Evolutionary conservation across 352 stramenopile genomes (phyloP).

Genomic region (Pythium brassicae): DNA sequence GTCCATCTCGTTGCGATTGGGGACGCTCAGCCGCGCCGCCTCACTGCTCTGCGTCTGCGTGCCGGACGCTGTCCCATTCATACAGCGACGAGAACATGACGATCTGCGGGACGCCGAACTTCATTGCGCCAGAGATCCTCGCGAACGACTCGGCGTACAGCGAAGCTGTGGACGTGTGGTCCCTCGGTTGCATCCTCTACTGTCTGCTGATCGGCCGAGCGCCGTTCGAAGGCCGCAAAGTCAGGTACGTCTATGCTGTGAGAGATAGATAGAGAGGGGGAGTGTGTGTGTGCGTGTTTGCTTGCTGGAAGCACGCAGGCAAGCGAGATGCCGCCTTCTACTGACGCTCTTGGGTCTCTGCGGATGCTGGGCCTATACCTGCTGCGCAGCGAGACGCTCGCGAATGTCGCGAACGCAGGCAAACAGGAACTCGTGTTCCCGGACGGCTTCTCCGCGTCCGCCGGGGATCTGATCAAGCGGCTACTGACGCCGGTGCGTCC

Average conservation of each 20-base stretch:
- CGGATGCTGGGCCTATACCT: too few relatives aligned
- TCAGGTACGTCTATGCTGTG: conserved; percentile 32
- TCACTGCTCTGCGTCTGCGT: too few relatives aligned
- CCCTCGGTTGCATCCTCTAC: conserved; percentile 75
- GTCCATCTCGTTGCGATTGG: too few relatives aligned
- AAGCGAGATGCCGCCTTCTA: too few relatives aligned
- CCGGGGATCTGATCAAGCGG: conserved; percentile 57
- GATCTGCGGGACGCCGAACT: conserved; percentile 81
- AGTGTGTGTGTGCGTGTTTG: too few relatives aligned
- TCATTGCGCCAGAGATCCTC: conserved; percentile 78
- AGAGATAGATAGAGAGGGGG: too few relatives aligned
- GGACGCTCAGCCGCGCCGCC: too few relatives aligned
- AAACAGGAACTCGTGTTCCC: conserved; percentile 41
- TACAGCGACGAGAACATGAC: conserved; percentile 50
- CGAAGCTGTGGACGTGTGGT: conserved; percentile 75
- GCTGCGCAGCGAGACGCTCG: conserved; percentile 45
- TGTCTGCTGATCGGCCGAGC: conserved; percentile 57
- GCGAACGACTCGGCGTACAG: conserved; percentile 36
- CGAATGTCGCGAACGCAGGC: conserved; percentile 59
- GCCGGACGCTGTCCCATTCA: conserved; percentile 2
- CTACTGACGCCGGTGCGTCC: conserved; percentile 30
- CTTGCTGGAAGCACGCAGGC: too few relatives aligned
- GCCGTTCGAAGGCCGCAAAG: conserved; percentile 70
- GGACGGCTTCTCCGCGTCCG: conserved; percentile 45
- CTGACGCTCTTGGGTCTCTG: too few relatives aligned